Evolutionary conservation across 2,329 filamentous ascomycete genomes (phyloP).

Genomic region (Botryotinia narcissicola): DNA sequence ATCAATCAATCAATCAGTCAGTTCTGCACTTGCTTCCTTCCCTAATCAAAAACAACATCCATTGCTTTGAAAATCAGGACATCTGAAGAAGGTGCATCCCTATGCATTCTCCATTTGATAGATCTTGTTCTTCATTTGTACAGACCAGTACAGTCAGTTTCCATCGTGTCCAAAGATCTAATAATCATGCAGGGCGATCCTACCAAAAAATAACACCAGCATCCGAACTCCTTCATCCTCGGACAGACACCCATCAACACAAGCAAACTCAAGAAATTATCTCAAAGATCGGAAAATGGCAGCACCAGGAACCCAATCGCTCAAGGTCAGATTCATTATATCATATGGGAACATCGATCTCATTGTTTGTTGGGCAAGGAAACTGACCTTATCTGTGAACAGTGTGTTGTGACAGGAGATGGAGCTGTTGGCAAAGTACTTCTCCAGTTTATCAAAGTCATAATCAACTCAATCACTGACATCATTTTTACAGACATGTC

Average conservation of each 20-base stretch:
- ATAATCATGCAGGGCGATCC: not conserved
- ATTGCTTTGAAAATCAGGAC: not conserved
- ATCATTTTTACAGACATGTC: slow-evolving; percentile 71
- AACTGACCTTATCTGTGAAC: slow-evolving; percentile 19
- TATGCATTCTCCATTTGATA: not conserved
- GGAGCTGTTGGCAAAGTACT: slow-evolving; percentile 97
- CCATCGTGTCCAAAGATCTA: not conserved
- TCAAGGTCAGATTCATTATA: slow-evolving; percentile 20
- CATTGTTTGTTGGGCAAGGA: not conserved
- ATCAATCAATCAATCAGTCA: not conserved
- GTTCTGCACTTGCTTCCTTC: not conserved
- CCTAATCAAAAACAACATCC: not conserved
- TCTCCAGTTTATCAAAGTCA: not conserved
- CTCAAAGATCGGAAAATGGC: slow-evolving; percentile 8
- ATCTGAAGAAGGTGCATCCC: not conserved
- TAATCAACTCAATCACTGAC: not conserved
- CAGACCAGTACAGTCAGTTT: not conserved
- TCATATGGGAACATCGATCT: not conserved
- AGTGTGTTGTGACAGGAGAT: slow-evolving; percentile 99
- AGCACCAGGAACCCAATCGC: slow-evolving; percentile 17
- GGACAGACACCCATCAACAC: not conserved
- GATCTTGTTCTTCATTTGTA: not conserved
- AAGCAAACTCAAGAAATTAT: not conserved
- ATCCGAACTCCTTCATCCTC: not conserved
- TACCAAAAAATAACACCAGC: slow-evolving; percentile 1